Conservation (phyloP, 768 basidiomycete species). For the Auricularia cornea region DNA sequence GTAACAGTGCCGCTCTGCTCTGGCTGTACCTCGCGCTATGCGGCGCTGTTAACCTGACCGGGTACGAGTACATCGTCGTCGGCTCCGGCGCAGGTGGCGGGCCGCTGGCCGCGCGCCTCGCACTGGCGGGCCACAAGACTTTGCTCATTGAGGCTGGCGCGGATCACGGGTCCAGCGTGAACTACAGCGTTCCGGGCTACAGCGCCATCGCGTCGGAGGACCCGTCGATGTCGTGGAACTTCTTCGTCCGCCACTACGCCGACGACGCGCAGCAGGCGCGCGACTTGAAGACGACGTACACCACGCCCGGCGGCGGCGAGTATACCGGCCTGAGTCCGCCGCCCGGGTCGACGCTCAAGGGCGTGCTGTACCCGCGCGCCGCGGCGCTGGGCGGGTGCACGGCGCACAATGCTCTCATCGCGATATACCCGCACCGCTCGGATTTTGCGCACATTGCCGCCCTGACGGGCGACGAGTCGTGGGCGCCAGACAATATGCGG, state of each 20-base stretch:
- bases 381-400: neutral
- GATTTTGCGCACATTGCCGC: neutral
- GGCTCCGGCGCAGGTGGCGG: slow-evolving; percentile 1
- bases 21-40: too few species aligned
- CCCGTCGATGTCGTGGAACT: neutral
- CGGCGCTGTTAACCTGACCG: neutral
- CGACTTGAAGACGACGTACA: neutral
- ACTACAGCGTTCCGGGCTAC: neutral
- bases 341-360: neutral
- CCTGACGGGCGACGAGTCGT: neutral
- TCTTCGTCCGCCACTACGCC: neutral
- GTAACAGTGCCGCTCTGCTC: too few species aligned
- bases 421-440: neutral
- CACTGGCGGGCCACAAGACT: neutral
- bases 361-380: neutral
- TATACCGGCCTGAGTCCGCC: neutral
- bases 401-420: neutral
- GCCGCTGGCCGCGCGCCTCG: neutral
- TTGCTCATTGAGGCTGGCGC: neutral
- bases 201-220: neutral
- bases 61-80: neutral
- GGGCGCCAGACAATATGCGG: neutral
- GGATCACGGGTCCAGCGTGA: neutral
- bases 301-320: neutral
- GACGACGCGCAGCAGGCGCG: neutral